A percentile compares a stretch with the other conserved stretches of the same genome.
phyloP scores from a whole-genome alignment of 306 rosid species.

The Prunus mume region DNA sequence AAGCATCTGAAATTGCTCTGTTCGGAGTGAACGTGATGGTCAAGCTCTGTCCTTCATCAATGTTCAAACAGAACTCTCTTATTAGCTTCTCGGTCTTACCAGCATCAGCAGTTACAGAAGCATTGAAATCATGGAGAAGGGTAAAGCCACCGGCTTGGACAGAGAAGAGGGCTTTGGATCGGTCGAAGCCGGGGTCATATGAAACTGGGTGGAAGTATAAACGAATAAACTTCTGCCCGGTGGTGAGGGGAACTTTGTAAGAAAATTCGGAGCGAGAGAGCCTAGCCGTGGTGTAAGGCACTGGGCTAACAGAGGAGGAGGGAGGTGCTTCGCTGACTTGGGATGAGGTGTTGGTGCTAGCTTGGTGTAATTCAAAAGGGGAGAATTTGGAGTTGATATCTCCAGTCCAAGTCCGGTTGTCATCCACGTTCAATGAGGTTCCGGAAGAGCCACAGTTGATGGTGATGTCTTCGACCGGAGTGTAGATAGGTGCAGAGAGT shows the following conservation, averaged over 20 bases:
- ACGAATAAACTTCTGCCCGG: too few relatives aligned
- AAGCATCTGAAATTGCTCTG: not conserved
- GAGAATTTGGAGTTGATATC: not conserved
- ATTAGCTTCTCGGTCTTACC: fast-evolving
- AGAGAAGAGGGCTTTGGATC: conserved; percentile 13
- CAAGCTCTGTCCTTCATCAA: not conserved
- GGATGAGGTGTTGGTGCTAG: too few relatives aligned
- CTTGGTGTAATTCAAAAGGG: not conserved
- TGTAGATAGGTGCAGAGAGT: not conserved
- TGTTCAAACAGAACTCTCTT: conserved; percentile 1
- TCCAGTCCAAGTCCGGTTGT: conserved; percentile 6
- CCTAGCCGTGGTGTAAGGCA: too few relatives aligned
- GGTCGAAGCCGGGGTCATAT: not conserved
- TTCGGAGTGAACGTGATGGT: conserved; percentile 21
- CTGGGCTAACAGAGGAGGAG: too few relatives aligned
- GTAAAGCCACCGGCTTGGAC: conserved; percentile 10
- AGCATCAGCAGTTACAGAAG: conserved; percentile 5
- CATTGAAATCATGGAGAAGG: conserved; percentile 19
- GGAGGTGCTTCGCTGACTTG: too few relatives aligned
- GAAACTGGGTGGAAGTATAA: not conserved
- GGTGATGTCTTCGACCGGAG: not conserved
- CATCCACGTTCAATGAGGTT: not conserved
- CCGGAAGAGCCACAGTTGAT: conserved; percentile 19
- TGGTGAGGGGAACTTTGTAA: too few relatives aligned
- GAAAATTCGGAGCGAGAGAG: too few relatives aligned